A percentile compares a stretch with the other conserved stretches of the same genome.
Conservation (phyloP, 805 yeast genomes). For the Metschnikowia drakensbergensis region DNA sequence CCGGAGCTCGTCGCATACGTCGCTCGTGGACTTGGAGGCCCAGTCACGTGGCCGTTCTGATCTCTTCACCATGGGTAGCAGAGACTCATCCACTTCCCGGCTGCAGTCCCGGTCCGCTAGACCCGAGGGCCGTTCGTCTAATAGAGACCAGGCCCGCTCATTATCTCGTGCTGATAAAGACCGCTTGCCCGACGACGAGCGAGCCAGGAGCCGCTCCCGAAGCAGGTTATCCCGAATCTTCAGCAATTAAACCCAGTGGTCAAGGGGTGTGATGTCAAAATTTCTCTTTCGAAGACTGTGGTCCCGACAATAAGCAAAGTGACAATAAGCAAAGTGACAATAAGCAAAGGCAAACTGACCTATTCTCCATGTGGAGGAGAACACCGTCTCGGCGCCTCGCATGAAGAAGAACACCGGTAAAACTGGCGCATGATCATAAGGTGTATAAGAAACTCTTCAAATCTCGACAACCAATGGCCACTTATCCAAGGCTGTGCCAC, state of each 20-base stretch:
- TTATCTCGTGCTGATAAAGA: background rate
- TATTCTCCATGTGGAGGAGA: no score
- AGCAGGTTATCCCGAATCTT: conserved; percentile 12
- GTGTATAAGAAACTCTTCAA: no score
- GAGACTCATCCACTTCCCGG: conserved; percentile 11
- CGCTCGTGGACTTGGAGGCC: conserved; percentile 10
- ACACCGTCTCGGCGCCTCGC: no score
- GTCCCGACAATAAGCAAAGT: background rate
- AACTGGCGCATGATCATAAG: no score
- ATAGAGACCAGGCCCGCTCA: background rate
- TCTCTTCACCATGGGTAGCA: conserved; percentile 6
- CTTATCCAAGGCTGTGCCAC: no score
- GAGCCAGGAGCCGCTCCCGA: conserved; percentile 10
- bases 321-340: background rate
- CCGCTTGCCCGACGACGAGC: conserved; percentile 1
- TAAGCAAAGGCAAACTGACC: no score
- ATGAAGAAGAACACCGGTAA: no score
- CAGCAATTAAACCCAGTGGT: background rate
- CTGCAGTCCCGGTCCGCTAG: conserved; percentile 9
- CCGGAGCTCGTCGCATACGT: conserved; percentile 12
- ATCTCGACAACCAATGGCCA: no score
- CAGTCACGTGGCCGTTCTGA: conserved; percentile 10
- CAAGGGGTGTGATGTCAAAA: no score
- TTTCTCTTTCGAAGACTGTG: no score
- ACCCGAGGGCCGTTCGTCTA: background rate